Evolutionary conservation across 129 eudicot genomes (phyloP), one percentile per base, ranked within the genome.

Genomic region (Helianthus tuberosus): DNA sequence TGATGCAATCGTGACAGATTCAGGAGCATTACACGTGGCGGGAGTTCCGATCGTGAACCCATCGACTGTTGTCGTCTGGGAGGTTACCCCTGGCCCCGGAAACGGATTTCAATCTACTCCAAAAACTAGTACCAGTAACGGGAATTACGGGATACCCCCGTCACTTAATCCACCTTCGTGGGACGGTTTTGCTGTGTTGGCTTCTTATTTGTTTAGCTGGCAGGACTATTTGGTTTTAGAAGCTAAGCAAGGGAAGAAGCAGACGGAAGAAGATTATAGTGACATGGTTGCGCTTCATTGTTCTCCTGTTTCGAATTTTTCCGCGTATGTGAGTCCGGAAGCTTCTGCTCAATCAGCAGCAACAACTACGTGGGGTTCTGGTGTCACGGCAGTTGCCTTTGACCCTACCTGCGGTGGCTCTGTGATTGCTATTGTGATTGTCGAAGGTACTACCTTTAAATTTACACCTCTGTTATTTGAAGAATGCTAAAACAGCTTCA

Each of bases 361-460:
- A 65, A 94, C 98, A 20, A 20, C 23, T 71, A 94, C 98, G 41
- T 94, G 98, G 98, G 98, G 98, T 52, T 90, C 97, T 50, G 98
- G 97, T 44, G 98, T 94, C 64, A 94, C 98, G 14, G 97, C 98
- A 44, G 97, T 94, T 77, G 96, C 98, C n/a, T 94, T 94, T 72
- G 98, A 94, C 84, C 98, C 98, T 39, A 94, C 98, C 15, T 88
- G 96, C 82, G 98, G 98, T 46, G 98, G 98, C 73, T 90, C 98
- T 20, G 97, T 91, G 46, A 86, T 94, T 38, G 86, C 97, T 81
- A 90, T 90, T 69, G 98, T 91, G 49, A 94, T 94, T 71, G 98
- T 94, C 77, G 98, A 94, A 80, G 98, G 98, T 85, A 84, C 72
- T 59, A 52, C 13, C 47, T 52, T 64, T 47, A 53, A 23, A 38